Evolutionary conservation across 1,139 yeast genomes (phyloP).

Genomic region (Debaryomycetaceae sp.): DNA sequence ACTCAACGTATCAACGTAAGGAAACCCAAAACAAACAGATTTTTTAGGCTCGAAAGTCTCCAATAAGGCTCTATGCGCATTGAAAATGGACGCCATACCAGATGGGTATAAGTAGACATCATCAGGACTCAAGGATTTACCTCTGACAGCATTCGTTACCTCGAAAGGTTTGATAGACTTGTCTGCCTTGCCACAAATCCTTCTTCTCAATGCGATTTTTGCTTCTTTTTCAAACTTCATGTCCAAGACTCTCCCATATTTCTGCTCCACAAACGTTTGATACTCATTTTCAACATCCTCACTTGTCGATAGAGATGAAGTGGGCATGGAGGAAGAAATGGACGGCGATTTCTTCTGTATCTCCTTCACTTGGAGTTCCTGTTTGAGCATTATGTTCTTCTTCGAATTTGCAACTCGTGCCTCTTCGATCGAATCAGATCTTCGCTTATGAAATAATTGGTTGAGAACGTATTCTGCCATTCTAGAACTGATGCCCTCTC

Average conservation of each 20-base stretch:
- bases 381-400: conserved; percentile 18
- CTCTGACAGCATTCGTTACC: conserved; percentile 30
- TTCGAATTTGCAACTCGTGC: conserved; percentile 3
- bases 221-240: conserved; percentile 73
- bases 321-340: conserved; percentile 22
- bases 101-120: conserved; percentile 84
- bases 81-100: conserved; percentile 91
- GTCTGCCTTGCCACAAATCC: conserved; percentile 70
- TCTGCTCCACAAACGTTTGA: conserved; percentile 74
- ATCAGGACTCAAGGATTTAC: conserved; percentile 21
- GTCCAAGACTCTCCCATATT: conserved; percentile 87
- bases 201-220: conserved; percentile 63
- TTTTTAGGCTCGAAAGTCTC: conserved; percentile 38
- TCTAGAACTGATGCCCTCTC: conserved; percentile 90
- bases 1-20: conserved; percentile 88
- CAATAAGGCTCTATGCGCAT: conserved; percentile 70
- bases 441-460: conserved; percentile 40
- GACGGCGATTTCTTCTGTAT: conserved; percentile 35
- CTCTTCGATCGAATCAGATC: conserved; percentile 16
- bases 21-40: conserved; percentile 91
- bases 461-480: conserved; percentile 79
- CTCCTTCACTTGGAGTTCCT: conserved; percentile 36
- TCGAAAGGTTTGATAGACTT: conserved; percentile 35
- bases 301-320: conserved; percentile 16
- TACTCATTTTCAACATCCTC: conserved; percentile 50